Conservation (phyloP, 1,284 basidiomycete species). For the Trametes versicolor region DNA sequence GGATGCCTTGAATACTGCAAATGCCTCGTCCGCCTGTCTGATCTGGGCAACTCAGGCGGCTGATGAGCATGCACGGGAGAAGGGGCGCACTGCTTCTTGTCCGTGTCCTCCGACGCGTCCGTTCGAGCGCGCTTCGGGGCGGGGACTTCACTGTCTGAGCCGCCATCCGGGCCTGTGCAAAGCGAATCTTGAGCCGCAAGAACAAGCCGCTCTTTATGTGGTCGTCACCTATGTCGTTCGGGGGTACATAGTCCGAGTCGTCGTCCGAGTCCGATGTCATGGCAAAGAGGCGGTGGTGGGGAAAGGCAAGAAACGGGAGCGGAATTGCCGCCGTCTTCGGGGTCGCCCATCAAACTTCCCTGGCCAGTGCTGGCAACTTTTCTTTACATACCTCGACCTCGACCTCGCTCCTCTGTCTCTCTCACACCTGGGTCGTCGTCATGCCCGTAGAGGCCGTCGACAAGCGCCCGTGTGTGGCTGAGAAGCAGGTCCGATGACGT, state of each 20-base stretch:
- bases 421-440: slow-evolving; percentile 11
- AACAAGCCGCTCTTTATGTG: not conserved
- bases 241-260: slow-evolving; percentile 74
- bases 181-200: slow-evolving; percentile 1
- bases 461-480: too few relatives aligned
- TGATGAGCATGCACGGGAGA: slow-evolving; percentile 10
- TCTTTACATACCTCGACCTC: slow-evolving; percentile 24
- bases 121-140: slow-evolving; percentile 32
- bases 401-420: too few relatives aligned
- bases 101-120: slow-evolving; percentile 30
- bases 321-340: slow-evolving; percentile 22
- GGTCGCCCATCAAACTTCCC: too few relatives aligned
- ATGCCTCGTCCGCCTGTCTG: slow-evolving; percentile 29
- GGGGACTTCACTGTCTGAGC: slow-evolving; percentile 23
- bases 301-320: slow-evolving; percentile 10
- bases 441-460: slow-evolving; percentile 31
- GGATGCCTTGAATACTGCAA: slow-evolving; percentile 36
- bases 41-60: slow-evolving; percentile 33
- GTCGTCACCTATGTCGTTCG: slow-evolving; percentile 41
- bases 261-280: slow-evolving; percentile 66
- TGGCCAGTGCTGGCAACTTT: too few relatives aligned
- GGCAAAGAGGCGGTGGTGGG: slow-evolving; percentile 24
- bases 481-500: too few relatives aligned
- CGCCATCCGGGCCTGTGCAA: slow-evolving; percentile 7
- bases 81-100: slow-evolving; percentile 23